Conservation (phyloP, 768 basidiomycete species). For the Ramaria sp. region DNA sequence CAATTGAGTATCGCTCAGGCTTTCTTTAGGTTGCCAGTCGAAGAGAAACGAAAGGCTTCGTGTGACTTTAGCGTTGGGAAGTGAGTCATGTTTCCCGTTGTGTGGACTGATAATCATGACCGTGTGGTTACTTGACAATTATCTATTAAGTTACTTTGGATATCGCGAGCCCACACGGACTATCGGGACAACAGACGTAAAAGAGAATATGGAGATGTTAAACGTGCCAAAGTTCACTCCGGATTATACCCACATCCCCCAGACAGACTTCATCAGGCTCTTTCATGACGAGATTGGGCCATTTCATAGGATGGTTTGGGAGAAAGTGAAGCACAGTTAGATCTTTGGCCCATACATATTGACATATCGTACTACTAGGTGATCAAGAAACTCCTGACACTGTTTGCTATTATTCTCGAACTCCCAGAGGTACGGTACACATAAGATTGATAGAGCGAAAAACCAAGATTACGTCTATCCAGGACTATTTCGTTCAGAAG, state of each 20-base stretch:
- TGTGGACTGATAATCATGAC: not conserved
- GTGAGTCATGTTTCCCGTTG: slow-evolving; percentile 13
- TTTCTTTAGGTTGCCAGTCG: slow-evolving; percentile 25
- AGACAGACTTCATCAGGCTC: slow-evolving; percentile 18
- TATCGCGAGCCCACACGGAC: slow-evolving; percentile 25
- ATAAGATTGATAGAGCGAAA: no score
- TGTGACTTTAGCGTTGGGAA: slow-evolving; percentile 25
- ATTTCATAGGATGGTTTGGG: slow-evolving; percentile 22
- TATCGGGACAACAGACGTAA: slow-evolving; percentile 24
- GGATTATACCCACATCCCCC: slow-evolving; percentile 16
- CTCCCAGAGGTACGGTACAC: slow-evolving; percentile 10
- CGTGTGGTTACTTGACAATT: no score
- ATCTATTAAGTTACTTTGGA: slow-evolving; percentile 20
- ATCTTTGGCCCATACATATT: not conserved
- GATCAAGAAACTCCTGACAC: slow-evolving; percentile 18
- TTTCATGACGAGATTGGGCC: slow-evolving; percentile 21
- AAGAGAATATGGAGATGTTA: slow-evolving; percentile 28
- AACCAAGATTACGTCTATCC: not conserved
- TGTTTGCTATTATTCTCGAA: slow-evolving; percentile 19
- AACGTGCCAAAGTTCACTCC: slow-evolving; percentile 27
- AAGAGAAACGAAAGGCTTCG: slow-evolving; percentile 22
- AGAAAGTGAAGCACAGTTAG: slow-evolving; percentile 18
- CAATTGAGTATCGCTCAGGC: slow-evolving; percentile 27
- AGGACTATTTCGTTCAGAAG: slow-evolving; percentile 16
- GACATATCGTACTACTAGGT: not conserved